Conservation (phyloP, 2,329 filamentous ascomycete species). For the Metarhizium robertsii region DNA sequence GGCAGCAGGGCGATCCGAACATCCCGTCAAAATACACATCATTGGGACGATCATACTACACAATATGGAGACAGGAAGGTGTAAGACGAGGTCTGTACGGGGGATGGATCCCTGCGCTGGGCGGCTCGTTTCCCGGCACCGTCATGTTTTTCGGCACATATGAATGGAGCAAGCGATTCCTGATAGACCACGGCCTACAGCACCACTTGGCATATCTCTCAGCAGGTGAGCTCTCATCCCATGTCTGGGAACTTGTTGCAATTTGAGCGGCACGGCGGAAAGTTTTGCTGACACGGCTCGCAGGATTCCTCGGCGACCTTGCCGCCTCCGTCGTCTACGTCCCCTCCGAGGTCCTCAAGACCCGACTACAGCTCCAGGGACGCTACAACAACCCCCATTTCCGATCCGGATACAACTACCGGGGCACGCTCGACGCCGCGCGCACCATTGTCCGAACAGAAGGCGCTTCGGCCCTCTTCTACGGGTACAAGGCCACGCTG, state of each 20-base stretch:
- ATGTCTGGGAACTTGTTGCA: no score
- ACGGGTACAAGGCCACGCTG: slow-evolving; percentile 94
- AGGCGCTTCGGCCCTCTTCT: slow-evolving; percentile 78
- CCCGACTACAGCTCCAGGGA: slow-evolving; percentile 89
- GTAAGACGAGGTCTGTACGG: slow-evolving; percentile 79
- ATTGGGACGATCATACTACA: slow-evolving; percentile 82
- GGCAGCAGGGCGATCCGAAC: slow-evolving; percentile 92
- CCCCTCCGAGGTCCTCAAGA: slow-evolving; percentile 95
- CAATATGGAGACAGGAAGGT: slow-evolving; percentile 88
- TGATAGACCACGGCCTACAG: slow-evolving; percentile 77
- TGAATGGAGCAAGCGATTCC: slow-evolving; percentile 83
- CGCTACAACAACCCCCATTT: slow-evolving; percentile 93
- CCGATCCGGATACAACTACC: slow-evolving; percentile 92
- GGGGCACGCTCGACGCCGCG: slow-evolving; percentile 71
- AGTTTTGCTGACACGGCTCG: background rate
- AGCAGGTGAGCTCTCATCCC: slow-evolving; percentile 50
- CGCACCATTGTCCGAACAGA: slow-evolving; percentile 77
- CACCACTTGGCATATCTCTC: slow-evolving; percentile 78
- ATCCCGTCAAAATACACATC: slow-evolving; percentile 89
- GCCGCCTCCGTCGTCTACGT: slow-evolving; percentile 92
- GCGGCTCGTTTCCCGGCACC: slow-evolving; percentile 89
- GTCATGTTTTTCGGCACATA: slow-evolving; percentile 95
- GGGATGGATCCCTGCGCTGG: slow-evolving; percentile 82
- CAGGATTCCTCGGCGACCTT: slow-evolving; percentile 86
- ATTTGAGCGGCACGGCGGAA: no score